Evolutionary conservation across 371 early-diverging fungal species (phyloP), one percentile per base, ranked within the genome.

Genomic region (Vairimorpha necatrix): DNA sequence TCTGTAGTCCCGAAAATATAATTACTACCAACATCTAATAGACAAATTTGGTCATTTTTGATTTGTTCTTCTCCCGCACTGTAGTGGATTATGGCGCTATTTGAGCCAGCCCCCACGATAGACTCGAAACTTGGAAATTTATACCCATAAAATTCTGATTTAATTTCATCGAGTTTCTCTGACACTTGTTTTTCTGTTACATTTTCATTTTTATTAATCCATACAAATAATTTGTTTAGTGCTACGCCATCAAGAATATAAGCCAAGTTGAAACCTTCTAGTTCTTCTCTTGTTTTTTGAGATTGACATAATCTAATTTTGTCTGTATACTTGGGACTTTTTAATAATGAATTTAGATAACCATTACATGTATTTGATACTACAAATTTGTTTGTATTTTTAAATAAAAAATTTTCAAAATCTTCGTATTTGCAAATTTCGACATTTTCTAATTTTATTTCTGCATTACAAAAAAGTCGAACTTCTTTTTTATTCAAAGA

Each of bases 21-120:
- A 85, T 99, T 98, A 65, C 91, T 96, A 30, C 99, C 99, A 60
- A 92, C 92, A 87, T 99, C 99, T 82, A 93, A 91, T 42, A 99
- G 88, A 80, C 94, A 93, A 76, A 95, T 88, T 58, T 89, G 86
- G 61, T 89, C 85, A 11, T 86, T 80, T 70, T 89, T 86, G 69
- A 94, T 88, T 13, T 78, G 73, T 36, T 87, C 91, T 67, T 87
- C 88, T 67, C 89, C 87, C 14, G 97, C 94, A 81, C 89, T 89
- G 88, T 99, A 97, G 84, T 99, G 99, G 79, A 98, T 94, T 77
- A 97, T 93, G 39, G 97, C 95, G 1, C 92, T 96, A 79, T 96
- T 97, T 28, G 93, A 83, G 0, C 97, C 97, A 4, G 90, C 90
- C 0, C 91, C 89, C 0, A 94, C 93, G 76, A 98, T 97, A 18